Percentiles rank a stretch among this genome's conserved stretches.
Conservation (phyloP, 805 yeast genomes). For the Candida silvatica region DNA sequence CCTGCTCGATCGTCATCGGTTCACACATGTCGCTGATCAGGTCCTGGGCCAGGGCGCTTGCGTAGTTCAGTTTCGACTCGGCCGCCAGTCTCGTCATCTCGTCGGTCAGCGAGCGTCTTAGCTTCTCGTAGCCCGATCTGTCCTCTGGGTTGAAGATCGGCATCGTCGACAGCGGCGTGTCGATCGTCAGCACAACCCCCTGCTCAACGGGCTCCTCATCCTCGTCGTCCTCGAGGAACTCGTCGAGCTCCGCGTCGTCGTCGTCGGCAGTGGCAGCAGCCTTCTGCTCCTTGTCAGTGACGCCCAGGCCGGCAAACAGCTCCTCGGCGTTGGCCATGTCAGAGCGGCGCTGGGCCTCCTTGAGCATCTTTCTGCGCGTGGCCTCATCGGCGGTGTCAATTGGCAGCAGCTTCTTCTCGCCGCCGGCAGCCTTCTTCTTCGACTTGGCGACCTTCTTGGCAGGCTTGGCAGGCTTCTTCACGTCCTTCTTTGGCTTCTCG, state of each 20-base stretch:
- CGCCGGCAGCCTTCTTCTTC: slow-evolving; percentile 34
- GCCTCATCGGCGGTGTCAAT: slow-evolving; percentile 64
- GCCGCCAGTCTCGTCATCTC: slow-evolving; percentile 53
- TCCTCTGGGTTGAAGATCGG: slow-evolving; percentile 81
- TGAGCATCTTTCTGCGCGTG: slow-evolving; percentile 67
- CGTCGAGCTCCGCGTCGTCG: slow-evolving; percentile 30
- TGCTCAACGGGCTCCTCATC: slow-evolving; percentile 34
- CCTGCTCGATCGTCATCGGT: slow-evolving; percentile 75
- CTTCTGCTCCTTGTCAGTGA: slow-evolving; percentile 48
- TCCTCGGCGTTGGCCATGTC: slow-evolving; percentile 93
- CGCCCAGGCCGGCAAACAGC: slow-evolving; percentile 67
- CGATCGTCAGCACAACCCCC: slow-evolving; percentile 34
- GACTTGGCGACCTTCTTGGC: slow-evolving; percentile 23
- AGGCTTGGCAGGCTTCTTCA: slow-evolving; percentile 17
- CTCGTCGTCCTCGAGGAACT: slow-evolving; percentile 28
- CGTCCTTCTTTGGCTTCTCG: slow-evolving; percentile 22
- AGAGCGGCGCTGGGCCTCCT: slow-evolving; percentile 71
- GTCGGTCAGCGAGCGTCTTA: slow-evolving; percentile 63
- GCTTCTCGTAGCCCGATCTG: slow-evolving; percentile 70
- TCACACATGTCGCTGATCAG: slow-evolving; percentile 75
- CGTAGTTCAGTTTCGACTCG: slow-evolving; percentile 56
- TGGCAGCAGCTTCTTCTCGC: slow-evolving; percentile 36
- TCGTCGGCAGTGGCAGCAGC: slow-evolving; percentile 40
- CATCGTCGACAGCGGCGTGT: slow-evolving; percentile 61
- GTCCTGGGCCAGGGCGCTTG: slow-evolving; percentile 74